Evolutionary conservation across 1,139 yeast genomes (phyloP).

Genomic region (Geotrichum phurueaensis): DNA sequence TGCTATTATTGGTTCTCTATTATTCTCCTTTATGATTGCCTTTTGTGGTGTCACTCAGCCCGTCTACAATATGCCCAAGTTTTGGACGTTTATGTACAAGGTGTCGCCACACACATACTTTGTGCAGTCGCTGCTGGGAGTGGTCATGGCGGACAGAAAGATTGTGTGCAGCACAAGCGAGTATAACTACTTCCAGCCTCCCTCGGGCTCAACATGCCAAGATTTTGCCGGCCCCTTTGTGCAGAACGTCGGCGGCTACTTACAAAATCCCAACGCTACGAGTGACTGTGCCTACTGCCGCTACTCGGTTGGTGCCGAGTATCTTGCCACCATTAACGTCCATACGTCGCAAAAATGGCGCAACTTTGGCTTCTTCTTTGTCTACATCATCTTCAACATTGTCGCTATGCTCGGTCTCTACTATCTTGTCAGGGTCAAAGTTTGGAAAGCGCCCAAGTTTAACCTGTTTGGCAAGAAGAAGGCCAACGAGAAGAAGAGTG

Average conservation of each 20-base stretch:
- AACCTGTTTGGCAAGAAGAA: neutral
- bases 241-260: constrained; percentile 40
- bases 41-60: constrained; percentile 59
- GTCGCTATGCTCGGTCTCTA: constrained; percentile 42
- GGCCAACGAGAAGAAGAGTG: neutral
- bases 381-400: constrained; percentile 50
- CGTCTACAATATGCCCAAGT: constrained; percentile 45
- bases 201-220: constrained; percentile 45
- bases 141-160: constrained; percentile 40
- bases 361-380: constrained; percentile 57
- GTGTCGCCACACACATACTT: constrained; percentile 53
- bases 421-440: constrained; percentile 39
- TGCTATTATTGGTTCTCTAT: constrained; percentile 42
- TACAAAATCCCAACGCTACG: constrained; percentile 40
- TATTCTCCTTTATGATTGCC: constrained; percentile 45
- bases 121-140: constrained; percentile 43
- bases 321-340: constrained; percentile 39
- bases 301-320: constrained; percentile 41
- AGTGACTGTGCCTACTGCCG: constrained; percentile 45
- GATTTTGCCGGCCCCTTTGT: constrained; percentile 40
- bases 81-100: constrained; percentile 56
- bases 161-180: constrained; percentile 46
- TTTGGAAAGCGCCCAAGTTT: constrained; percentile 38
- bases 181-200: constrained; percentile 45
- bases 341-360: constrained; percentile 51